phyloP scores from a whole-genome alignment of 169 alveolate genomes.

The Plasmodium gaboni region DNA sequence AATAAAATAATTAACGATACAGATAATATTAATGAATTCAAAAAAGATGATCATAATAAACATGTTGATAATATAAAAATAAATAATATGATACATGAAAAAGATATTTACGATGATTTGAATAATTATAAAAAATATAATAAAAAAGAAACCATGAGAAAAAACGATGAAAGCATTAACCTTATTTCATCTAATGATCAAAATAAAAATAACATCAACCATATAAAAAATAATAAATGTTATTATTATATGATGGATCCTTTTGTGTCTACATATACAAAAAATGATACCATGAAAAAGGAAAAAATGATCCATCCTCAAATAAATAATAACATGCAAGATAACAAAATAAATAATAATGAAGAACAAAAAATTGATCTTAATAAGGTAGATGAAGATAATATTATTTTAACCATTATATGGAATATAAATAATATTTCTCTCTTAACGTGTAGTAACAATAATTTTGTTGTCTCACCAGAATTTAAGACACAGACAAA shows the following conservation, averaged over 20 bases:
- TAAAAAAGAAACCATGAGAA: too few species aligned
- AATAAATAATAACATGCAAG: not conserved
- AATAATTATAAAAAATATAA: too few species aligned
- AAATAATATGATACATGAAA: too few species aligned
- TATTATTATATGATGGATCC: too few species aligned
- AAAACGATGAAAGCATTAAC: too few species aligned
- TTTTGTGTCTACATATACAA: not conserved
- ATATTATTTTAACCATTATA: constrained; percentile 32
- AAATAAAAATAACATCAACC: too few species aligned
- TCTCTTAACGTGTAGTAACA: constrained; percentile 23
- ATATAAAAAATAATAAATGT: not conserved
- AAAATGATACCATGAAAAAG: not conserved
- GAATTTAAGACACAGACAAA: constrained; percentile 57
- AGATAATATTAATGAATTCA: too few species aligned
- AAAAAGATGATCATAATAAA: too few species aligned
- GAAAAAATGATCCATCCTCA: not conserved
- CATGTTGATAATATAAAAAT: too few species aligned
- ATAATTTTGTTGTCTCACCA: constrained; percentile 58
- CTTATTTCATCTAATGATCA: too few species aligned
- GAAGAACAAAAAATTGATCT: not conserved
- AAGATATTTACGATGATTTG: too few species aligned
- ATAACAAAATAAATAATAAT: not conserved
- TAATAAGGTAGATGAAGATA: not conserved
- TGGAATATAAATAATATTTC: constrained; percentile 72
- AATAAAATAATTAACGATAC: too few species aligned